Percentiles rank a stretch among this genome's conserved stretches.
These are phyloP conservation scores for Corymbia maculata DNA, from an alignment of 345 rosid genomes.

Conservation along the genomic window DNA sequence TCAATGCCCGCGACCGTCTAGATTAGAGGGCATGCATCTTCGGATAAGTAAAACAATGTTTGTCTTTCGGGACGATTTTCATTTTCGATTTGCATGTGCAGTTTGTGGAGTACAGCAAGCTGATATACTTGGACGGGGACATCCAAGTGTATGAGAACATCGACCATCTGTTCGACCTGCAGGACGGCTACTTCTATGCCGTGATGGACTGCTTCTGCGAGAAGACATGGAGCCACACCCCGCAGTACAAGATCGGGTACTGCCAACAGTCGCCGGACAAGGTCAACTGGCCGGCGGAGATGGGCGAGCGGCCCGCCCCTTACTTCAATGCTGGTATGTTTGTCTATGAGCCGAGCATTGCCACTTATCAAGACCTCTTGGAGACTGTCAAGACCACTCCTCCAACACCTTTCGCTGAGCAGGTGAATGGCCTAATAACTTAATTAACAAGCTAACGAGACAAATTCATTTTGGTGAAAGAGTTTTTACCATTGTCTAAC, in stretches of 20 bases:
- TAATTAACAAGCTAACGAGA: background rate
- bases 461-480: background rate
- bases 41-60: background rate
- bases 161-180: constrained; percentile 65
- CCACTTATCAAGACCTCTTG: constrained; percentile 37
- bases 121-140: constrained; percentile 85
- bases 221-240: constrained; percentile 66
- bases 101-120: constrained; percentile 75
- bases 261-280: constrained; percentile 75
- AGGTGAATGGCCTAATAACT: constrained; percentile 20
- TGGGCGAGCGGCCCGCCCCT: constrained; percentile 58
- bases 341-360: constrained; percentile 47
- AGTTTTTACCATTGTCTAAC: background rate
- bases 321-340: constrained; percentile 95
- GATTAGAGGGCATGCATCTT: background rate
- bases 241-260: constrained; percentile 71
- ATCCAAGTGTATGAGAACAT: constrained; percentile 72
- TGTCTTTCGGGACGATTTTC: background rate
- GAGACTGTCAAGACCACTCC: constrained; percentile 30
- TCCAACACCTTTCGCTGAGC: constrained; percentile 79
- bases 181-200: constrained; percentile 50
- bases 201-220: constrained; percentile 94
- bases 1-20: background rate
- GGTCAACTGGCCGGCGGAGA: constrained; percentile 49
- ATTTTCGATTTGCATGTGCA: constrained; percentile 6